Evolutionary conservation across 2,329 filamentous ascomycete species (phyloP), one percentile per base, ranked within the genome.

Genomic region (Tolypocladium tundrense): DNA sequence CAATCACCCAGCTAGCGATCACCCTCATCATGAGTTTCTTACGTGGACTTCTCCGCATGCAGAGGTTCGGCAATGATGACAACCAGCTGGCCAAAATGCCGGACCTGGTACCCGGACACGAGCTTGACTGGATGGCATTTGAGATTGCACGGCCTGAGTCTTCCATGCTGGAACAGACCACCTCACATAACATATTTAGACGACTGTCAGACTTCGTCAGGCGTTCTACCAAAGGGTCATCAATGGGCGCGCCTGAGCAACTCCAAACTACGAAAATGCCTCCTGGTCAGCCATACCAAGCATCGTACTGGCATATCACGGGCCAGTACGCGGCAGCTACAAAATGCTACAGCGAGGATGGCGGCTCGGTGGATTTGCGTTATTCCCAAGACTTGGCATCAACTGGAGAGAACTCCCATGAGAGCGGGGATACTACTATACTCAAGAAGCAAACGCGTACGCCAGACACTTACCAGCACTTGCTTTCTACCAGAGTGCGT

Each of bases 71-170:
- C 14, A 53, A 37, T 21, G 39, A 63, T 1, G 57, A 59, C 27
- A 66, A 65, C 45, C 16, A 42, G 19, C 13, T 67, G 10, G 37
- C 16, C 3, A 35, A 61, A 13, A 57, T 61, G 31, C 59, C 57
- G 0, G 60, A 65, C 50, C 13, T 59, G 10, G 60, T 65, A 4
- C 41, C 57, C 1, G 60, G 60, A 14, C 57, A 64, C 48, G 65
- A 66, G 60, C 60, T 66, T 13, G 64, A 66, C 57, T 66, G 64
- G 64, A 59, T 65, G 13, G 58, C 63, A 1, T 61, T 64, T 27
- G 43, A 60, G 37, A 57, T 64, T 39, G 57, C 57, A 19, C 43
- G 14, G 14, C 43, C 35, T 31, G 21, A n/a, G 41, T 43, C 27
- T 14, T 19, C 55, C 2, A 10, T 4, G 13, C 21, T 19, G 6